Evolutionary conservation across 768 basidiomycete genomes (phyloP).

Genomic region (Lactarius deliciosus): DNA sequence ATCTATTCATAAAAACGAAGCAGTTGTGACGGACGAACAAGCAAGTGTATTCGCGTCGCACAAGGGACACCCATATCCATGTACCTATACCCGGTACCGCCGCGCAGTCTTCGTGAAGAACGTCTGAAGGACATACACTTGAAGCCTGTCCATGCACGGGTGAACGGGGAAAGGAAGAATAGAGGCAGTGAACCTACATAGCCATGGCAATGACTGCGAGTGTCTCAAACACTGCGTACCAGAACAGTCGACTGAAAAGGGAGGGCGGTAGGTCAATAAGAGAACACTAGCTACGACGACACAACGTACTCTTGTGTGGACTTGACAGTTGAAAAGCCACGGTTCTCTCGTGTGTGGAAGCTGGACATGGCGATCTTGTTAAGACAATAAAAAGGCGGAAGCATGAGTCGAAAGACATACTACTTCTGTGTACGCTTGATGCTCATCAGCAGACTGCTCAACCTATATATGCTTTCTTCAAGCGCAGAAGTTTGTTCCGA

Average conservation of each 20-base stretch:
- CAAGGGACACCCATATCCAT: slow-evolving; percentile 1
- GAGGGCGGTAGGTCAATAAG: slow-evolving; percentile 11
- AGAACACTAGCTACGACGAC: not conserved
- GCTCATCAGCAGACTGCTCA: slow-evolving; percentile 82
- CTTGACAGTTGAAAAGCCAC: slow-evolving; percentile 90
- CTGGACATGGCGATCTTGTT: slow-evolving; percentile 40
- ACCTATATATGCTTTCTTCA: slow-evolving; percentile 93
- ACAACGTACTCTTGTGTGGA: slow-evolving; percentile 76
- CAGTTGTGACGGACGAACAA: not conserved
- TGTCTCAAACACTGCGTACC: slow-evolving; percentile 87
- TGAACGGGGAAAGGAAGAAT: slow-evolving; percentile 15
- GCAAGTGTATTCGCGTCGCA: not conserved
- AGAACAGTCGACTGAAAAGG: slow-evolving; percentile 76
- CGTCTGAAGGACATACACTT: slow-evolving; percentile 90
- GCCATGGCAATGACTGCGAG: slow-evolving; percentile 82
- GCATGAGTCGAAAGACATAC: slow-evolving; percentile 47
- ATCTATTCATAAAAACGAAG: not conserved
- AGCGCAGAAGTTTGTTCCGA: slow-evolving; percentile 89
- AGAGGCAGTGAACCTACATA: slow-evolving; percentile 53
- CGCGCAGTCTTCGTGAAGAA: slow-evolving; percentile 96
- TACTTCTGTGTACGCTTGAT: slow-evolving; percentile 94
- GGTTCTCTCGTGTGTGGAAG: slow-evolving; percentile 91
- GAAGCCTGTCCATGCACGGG: slow-evolving; percentile 51
- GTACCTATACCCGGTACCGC: slow-evolving; percentile 74
- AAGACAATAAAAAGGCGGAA: not conserved